phyloP scores from a whole-genome alignment of 2,329 filamentous ascomycete genomes.

The Emmonsia crescens region DNA sequence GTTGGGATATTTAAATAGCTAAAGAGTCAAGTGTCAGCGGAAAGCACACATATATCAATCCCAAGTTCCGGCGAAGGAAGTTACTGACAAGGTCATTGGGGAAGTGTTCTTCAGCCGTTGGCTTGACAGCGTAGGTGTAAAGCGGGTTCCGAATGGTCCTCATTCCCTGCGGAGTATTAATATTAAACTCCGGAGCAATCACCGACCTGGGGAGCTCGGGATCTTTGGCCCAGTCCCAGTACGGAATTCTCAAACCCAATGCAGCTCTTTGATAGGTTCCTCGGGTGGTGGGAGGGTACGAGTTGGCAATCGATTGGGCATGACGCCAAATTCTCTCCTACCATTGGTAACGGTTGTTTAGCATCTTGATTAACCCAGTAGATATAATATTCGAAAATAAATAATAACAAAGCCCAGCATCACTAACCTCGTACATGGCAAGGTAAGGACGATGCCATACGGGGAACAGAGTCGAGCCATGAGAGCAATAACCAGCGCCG shows the following conservation, averaged over 20 bases:
- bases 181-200: slow-evolving; percentile 28
- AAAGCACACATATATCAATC: not conserved
- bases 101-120: slow-evolving; percentile 14
- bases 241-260: slow-evolving; percentile 35
- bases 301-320: slow-evolving; percentile 28
- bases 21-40: not conserved
- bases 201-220: slow-evolving; percentile 27
- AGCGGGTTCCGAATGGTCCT: slow-evolving; percentile 36
- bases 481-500: slow-evolving; percentile 62
- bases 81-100: slow-evolving; percentile 12
- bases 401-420: not conserved
- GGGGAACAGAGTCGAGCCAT: slow-evolving; percentile 64
- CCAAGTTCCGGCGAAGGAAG: not conserved
- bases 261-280: slow-evolving; percentile 38
- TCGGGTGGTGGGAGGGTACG: slow-evolving; percentile 37
- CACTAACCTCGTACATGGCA: slow-evolving; percentile 45
- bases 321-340: slow-evolving; percentile 31
- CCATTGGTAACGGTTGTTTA: slow-evolving; percentile 1
- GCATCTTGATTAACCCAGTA: not conserved
- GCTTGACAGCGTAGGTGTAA: slow-evolving; percentile 32
- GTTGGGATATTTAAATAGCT: slow-evolving; percentile 11
- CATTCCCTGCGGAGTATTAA: slow-evolving; percentile 33
- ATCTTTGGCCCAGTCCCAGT: slow-evolving; percentile 41
- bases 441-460: slow-evolving; percentile 80
- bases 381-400: not conserved